Evolutionary conservation across 768 basidiomycete species (phyloP).

Genomic region (Amanita polypyramis): DNA sequence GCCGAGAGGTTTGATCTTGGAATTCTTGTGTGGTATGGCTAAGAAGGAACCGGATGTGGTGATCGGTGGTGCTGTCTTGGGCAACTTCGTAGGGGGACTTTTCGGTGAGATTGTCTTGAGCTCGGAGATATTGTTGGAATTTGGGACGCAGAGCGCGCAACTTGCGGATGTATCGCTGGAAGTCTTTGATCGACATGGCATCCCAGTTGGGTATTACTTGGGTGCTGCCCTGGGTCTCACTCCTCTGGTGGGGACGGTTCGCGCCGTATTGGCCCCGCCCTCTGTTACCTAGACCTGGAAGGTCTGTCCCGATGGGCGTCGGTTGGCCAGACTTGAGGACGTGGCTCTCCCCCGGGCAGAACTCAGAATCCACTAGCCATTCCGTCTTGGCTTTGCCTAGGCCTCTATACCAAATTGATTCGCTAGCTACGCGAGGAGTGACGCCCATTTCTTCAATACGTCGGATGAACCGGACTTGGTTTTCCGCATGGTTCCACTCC

Average conservation of each 20-base stretch:
- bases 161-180: slow-evolving; percentile 47
- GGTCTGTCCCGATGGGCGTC: slow-evolving; percentile 6
- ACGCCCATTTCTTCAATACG: slow-evolving; percentile 56
- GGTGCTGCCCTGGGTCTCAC: slow-evolving; percentile 1
- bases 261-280: slow-evolving; percentile 20
- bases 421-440: slow-evolving; percentile 17
- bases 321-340: slow-evolving; percentile 5
- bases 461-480: slow-evolving; percentile 55
- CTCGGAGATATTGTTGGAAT: slow-evolving; percentile 39
- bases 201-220: slow-evolving; percentile 40
- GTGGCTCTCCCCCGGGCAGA: slow-evolving; percentile 18
- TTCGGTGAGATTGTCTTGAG: slow-evolving; percentile 5
- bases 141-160: slow-evolving; percentile 44
- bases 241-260: slow-evolving; percentile 3
- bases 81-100: slow-evolving; percentile 16
- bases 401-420: slow-evolving; percentile 26
- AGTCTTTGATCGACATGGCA: slow-evolving; percentile 49
- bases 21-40: slow-evolving; percentile 12
- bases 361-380: slow-evolving; percentile 25
- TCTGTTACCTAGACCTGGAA: slow-evolving; percentile 13
- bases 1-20: slow-evolving; percentile 14
- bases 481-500: slow-evolving; percentile 63
- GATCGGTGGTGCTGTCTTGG: slow-evolving; percentile 9
- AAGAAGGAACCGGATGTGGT: slow-evolving; percentile 21
- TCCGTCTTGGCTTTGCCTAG: slow-evolving; percentile 25